Conservation (phyloP, 1,284 basidiomycete genomes). For the Ustilago cynodontis region DNA sequence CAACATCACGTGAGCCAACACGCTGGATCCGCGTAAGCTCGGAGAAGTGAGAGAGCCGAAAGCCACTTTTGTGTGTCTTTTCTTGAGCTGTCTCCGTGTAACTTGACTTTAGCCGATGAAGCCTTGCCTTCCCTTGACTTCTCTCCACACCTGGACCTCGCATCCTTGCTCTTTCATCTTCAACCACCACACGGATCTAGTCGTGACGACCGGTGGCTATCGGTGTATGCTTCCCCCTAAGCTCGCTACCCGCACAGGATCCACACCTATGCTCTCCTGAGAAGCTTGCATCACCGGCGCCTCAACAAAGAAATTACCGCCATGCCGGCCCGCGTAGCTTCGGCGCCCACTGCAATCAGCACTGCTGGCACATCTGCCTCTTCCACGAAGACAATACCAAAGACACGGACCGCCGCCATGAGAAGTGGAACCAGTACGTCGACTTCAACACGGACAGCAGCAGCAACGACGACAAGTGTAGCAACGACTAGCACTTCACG, state of each 20-base stretch:
- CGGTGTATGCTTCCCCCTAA: no score
- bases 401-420: slow-evolving; percentile 15
- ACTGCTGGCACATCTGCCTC: background rate
- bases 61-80: slow-evolving; percentile 10
- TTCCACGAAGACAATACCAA: slow-evolving; percentile 13
- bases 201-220: no score
- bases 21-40: slow-evolving; percentile 30
- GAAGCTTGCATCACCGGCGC: background rate
- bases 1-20: slow-evolving; percentile 43
- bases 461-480: background rate
- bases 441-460: background rate
- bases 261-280: background rate
- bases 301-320: background rate
- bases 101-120: background rate
- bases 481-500: slow-evolving; percentile 13
- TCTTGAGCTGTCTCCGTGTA: background rate
- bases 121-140: background rate
- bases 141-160: background rate
- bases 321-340: slow-evolving; percentile 36
- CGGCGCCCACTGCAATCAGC: slow-evolving; percentile 12
- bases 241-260: background rate
- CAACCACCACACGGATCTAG: background rate
- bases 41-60: background rate
- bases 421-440: background rate
- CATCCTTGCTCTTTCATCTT: background rate